Conservation (phyloP, 805 yeast genomes). For the Yamadazyma kitorensis region DNA sequence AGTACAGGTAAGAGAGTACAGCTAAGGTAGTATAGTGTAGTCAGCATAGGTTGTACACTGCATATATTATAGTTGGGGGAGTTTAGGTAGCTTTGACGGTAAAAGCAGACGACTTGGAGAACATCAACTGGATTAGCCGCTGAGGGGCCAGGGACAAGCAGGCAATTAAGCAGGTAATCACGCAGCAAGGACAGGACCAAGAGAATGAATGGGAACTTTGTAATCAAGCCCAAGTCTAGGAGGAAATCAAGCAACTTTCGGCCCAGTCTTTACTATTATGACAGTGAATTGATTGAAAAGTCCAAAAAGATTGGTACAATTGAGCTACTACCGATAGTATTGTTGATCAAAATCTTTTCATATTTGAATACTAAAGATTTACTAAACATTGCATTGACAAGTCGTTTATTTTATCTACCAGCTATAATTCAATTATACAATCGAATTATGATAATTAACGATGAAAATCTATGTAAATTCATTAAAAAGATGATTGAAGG, state of each 20-base stretch:
- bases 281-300: slow-evolving; percentile 3
- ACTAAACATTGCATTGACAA: slow-evolving; percentile 18
- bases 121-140: too few species aligned
- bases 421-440: slow-evolving; percentile 22
- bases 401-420: slow-evolving; percentile 23
- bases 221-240: slow-evolving; percentile 6
- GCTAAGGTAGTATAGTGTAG: too few species aligned
- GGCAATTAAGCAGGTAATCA: too few species aligned
- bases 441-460: slow-evolving; percentile 16
- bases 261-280: slow-evolving; percentile 11
- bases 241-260: slow-evolving; percentile 14
- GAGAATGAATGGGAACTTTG: too few species aligned
- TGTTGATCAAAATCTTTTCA: slow-evolving; percentile 18
- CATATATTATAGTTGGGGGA: too few species aligned
- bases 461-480: slow-evolving; percentile 2
- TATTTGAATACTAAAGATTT: slow-evolving; percentile 20
- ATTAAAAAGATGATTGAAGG: neutral
- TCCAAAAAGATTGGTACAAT: slow-evolving; percentile 3
- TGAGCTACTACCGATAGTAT: slow-evolving; percentile 20
- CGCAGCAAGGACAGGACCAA: too few species aligned
- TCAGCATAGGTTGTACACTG: too few species aligned
- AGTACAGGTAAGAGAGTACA: too few species aligned
- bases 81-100: too few species aligned
- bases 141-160: too few species aligned
- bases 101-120: too few species aligned